Percentiles rank a stretch among this genome's conserved stretches.
phyloP scores from a whole-genome alignment of 139 green algal species.

The Volvox africanus region DNA sequence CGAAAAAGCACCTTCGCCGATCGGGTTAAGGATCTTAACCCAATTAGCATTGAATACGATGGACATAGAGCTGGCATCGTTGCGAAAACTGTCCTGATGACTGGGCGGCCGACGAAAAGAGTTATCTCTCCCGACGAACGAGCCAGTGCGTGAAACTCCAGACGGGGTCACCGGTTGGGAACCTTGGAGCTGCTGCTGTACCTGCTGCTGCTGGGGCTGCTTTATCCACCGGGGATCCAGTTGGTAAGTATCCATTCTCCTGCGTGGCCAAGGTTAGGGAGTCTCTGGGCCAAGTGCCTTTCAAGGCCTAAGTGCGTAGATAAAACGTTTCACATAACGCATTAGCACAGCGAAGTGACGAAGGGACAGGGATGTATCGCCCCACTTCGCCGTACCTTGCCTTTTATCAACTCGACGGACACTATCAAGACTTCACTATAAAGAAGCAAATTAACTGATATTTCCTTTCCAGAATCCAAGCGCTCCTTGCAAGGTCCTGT shows the following conservation, averaged over 20 bases:
- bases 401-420: too few species aligned
- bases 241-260: slow-evolving; percentile 26
- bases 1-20: slow-evolving; percentile 63
- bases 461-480: too few species aligned
- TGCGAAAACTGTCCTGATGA: slow-evolving; percentile 35
- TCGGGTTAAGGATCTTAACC: slow-evolving; percentile 56
- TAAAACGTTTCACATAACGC: not conserved
- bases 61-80: slow-evolving; percentile 15
- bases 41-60: slow-evolving; percentile 59
- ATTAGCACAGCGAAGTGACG: too few species aligned
- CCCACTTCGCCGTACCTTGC: too few species aligned
- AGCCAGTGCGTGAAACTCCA: not conserved
- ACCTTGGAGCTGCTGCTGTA: not conserved
- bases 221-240: slow-evolving; percentile 24
- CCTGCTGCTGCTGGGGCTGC: slow-evolving; percentile 23
- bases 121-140: not conserved
- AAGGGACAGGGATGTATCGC: too few species aligned
- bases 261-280: not conserved
- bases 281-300: not conserved
- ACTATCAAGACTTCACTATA: too few species aligned
- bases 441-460: too few species aligned
- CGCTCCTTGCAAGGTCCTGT: too few species aligned
- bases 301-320: not conserved
- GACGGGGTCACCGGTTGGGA: not conserved
- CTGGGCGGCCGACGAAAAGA: not conserved